These are phyloP conservation scores for Acacia melanoxylon DNA, from an alignment of 306 rosid genomes.

Conservation along the genomic window DNA sequence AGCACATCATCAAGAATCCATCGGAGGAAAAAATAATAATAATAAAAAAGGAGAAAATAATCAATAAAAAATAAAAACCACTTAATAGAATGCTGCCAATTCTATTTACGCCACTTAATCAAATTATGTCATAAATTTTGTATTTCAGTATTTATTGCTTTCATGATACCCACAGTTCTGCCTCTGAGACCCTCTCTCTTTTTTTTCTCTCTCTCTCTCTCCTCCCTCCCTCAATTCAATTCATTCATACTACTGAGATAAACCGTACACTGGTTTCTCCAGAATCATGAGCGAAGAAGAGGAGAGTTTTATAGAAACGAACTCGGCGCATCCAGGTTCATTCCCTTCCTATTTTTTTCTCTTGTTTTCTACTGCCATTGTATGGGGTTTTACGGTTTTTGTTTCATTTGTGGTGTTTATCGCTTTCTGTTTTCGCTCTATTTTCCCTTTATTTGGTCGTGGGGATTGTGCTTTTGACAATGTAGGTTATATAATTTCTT, in stretches of 20 bases:
- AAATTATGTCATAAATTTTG: conserved; percentile 3
- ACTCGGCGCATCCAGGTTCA: conserved; percentile 51
- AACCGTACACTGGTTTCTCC: conserved; percentile 15
- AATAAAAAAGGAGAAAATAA: not conserved
- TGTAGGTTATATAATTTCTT: conserved; percentile 31
- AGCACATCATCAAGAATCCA: not conserved
- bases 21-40: not conserved
- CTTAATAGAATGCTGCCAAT: not conserved
- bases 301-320: conserved; percentile 43
- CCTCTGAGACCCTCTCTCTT: not conserved
- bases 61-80: not conserved
- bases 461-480: conserved; percentile 32
- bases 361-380: not conserved
- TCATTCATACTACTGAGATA: conserved; percentile 24
- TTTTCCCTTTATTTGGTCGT: conserved; percentile 22
- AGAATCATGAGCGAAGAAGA: conserved; percentile 55
- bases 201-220: not conserved
- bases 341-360: not conserved
- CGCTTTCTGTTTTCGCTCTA: not conserved
- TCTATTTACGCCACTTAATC: not conserved
- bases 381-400: conserved; percentile 6
- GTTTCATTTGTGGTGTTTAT: not conserved
- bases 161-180: not conserved
- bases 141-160: conserved; percentile 20
- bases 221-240: not conserved